phyloP scores from a whole-genome alignment of 139 green algal genomes.

The Chlorella sp. region DNA sequence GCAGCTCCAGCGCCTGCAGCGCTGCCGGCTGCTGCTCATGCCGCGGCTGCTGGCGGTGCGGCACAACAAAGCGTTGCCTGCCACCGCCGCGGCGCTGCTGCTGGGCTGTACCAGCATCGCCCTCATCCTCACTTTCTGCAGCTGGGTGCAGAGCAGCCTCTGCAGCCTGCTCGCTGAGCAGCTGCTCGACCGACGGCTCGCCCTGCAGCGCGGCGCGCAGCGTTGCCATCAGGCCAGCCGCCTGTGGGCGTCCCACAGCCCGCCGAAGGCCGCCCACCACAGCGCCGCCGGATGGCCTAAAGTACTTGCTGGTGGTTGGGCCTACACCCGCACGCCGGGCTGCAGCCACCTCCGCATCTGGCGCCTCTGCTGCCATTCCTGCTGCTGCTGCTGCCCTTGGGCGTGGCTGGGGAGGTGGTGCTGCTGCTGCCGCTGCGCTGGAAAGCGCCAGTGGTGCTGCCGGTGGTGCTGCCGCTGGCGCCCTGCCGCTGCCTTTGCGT shows the following conservation, averaged over 20 bases:
- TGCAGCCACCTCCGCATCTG: background rate
- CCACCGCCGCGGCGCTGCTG: background rate
- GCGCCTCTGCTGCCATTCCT: background rate
- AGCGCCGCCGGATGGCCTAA: background rate
- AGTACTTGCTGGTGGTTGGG: background rate
- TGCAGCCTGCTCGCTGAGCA: background rate
- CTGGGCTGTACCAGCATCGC: background rate
- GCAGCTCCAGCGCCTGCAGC: background rate
- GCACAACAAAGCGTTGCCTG: background rate
- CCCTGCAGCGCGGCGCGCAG: constrained; percentile 9
- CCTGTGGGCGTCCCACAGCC: no score
- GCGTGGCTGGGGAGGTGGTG: no score
- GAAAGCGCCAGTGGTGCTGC: background rate
- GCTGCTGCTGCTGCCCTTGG: background rate
- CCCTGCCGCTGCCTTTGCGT: background rate
- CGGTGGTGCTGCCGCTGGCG: background rate
- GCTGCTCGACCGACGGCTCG: constrained; percentile 1
- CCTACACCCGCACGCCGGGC: background rate
- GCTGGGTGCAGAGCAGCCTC: background rate
- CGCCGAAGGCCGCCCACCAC: background rate
- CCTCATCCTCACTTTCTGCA: background rate
- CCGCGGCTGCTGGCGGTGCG: background rate
- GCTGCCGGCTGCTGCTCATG: background rate
- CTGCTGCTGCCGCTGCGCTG: no score
- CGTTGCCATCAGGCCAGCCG: background rate